Evolutionary conservation across 129 eudicot species (phyloP), one percentile per base, ranked within the genome.

Genomic region (Chrysanthemum makinoi): DNA sequence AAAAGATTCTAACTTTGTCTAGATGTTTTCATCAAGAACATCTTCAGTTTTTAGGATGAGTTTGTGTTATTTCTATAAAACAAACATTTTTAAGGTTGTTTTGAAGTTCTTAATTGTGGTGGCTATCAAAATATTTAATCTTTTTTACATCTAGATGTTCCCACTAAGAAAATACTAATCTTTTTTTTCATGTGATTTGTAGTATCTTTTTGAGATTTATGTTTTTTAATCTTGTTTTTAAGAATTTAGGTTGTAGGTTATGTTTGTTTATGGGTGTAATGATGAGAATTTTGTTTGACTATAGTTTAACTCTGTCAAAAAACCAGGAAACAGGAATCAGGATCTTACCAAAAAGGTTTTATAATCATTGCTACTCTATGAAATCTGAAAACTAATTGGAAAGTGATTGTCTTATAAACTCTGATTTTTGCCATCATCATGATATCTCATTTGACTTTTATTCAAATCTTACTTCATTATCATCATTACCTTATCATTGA

Each of bases 401-500:
- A 61, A 77, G 15, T 54, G 49, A 69, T 77, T 70, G 76, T 62
- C 59, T 57, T 43, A 62, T 75, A 74, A 62, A 66, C 57, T 47
- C 10, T 47, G 49, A 59, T 46, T 70, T 66, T 75, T 75, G 79
- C 67, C 73, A 75, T 75, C 68, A 57, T 75, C 61, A 73, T 73
- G 69, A 49, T 48, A 55, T 44, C 77, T 58, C 62, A 64, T 75
- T 69, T 62, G 71, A 62, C 81, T 69, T 69, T 52, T 5, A 62
- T 6, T 26, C 11, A 49, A 35, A 46, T 47, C 50, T 10, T 1
- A 62, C 16, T 16, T 12, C 20, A 39, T 22, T n/a, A 69, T 69
- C 70, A 77, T 77, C 81, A 77, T 77, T 77, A 61, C 76, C 81
- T 69, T 62, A 77, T 77, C 65, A 77, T 77, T 69, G 72, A 62